Evolutionary conservation across 176 grass and related monocot species (phyloP), one percentile per base, ranked within the genome.

Genomic region (Stipa capillata): DNA sequence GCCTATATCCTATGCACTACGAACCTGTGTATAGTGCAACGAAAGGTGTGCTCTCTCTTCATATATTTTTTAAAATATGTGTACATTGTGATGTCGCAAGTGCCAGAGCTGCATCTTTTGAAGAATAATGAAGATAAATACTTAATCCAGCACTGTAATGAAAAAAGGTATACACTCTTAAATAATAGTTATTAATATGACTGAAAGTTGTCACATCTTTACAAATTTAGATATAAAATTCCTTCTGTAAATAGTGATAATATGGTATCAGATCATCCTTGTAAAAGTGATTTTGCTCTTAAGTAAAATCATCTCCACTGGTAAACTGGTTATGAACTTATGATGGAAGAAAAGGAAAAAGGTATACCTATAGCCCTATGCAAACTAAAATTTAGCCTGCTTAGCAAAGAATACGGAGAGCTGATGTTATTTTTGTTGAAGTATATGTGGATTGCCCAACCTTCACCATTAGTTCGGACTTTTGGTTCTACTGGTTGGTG

Each of bases 21-120:
- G 93, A 92, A 24, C 93, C 90, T 21, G 65, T 86, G 17, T 97
- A 97, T 74, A 90, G 87, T 69, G 85, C 81, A 29, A 79, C 93
- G 84, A 97, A 97, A 92, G 93, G 93, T 90, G 59, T 29, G 31
- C 25, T 59, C n/a, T 57, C 7, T 68, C 54, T 74, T 58, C 35
- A 17, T 57, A 42, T 21, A 44, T 60, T n/a, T n/a, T n/a, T n/a
- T n/a, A n/a, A n/a, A n/a, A n/a, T n/a, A n/a, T 31, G 37, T 76
- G 53, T 31, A 28, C 27, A 7, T 29, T 60, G 37, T 44, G 54
- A 76, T 76, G 25, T 76, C 36, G 5, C 43, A 52, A 51, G 18
- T 73, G 11, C 10, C n/a, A n/a, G n/a, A n/a, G n/a, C n/a, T n/a
- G n/a, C n/a, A n/a, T 27, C 43, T n/a, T 60, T 6, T 12, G 2